Conservation (phyloP, 1,284 basidiomycete genomes). For the Leccinum pseudoinsigne region DNA sequence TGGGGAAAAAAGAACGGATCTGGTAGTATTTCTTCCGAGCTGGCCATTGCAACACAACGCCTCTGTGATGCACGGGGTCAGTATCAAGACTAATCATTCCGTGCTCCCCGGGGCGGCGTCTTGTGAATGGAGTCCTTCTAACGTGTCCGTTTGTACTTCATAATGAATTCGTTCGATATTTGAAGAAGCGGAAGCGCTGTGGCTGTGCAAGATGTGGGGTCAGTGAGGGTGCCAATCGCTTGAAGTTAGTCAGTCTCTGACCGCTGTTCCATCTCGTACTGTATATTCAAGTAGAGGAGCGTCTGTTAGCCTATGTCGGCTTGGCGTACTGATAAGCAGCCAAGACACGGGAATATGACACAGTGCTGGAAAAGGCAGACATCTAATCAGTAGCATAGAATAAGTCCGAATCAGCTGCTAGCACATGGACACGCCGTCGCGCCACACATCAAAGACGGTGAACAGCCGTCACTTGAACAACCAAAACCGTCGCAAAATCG, state of each 20-base stretch:
- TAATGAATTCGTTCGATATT: neutral
- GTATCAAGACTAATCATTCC: neutral
- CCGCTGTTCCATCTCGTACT: neutral
- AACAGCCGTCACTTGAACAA: neutral
- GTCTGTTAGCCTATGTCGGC: neutral
- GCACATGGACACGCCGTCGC: neutral
- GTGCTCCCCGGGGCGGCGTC: neutral
- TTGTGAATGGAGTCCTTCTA: neutral
- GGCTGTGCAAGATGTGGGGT: neutral
- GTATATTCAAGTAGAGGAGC: neutral
- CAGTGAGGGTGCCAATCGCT: neutral
- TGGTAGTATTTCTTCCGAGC: neutral
- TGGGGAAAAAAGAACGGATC: neutral
- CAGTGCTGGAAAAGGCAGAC: neutral
- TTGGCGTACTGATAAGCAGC: neutral
- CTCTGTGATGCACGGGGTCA: neutral
- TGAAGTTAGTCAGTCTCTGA: neutral
- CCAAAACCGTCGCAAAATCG: neutral
- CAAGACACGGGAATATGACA: neutral
- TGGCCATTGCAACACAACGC: neutral
- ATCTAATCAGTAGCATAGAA: neutral
- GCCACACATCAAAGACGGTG: neutral
- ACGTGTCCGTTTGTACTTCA: neutral
- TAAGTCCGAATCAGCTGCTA: neutral
- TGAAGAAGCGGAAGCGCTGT: neutral